Evolutionary conservation across 1,284 basidiomycete genomes (phyloP).

Genomic region (Sanguinoderma infundibulare): DNA sequence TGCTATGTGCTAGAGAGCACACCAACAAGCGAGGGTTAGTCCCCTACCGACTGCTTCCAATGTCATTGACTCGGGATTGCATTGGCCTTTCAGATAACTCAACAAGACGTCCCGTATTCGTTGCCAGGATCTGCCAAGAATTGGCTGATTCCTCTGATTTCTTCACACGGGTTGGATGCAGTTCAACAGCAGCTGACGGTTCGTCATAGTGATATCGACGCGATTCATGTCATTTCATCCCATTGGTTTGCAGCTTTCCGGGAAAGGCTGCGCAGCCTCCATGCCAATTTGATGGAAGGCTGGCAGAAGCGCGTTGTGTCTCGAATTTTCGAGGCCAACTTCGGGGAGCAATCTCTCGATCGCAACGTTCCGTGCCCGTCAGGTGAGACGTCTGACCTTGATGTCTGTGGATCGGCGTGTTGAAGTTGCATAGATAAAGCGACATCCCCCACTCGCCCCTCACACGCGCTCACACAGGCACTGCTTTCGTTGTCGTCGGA

Average conservation of each 20-base stretch:
- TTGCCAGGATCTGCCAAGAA: slow-evolving; percentile 45
- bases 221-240: background rate
- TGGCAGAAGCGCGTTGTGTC: slow-evolving; percentile 54
- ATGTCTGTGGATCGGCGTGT: background rate
- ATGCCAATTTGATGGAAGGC: slow-evolving; percentile 46
- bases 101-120: slow-evolving; percentile 41
- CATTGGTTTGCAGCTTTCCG: slow-evolving; percentile 46
- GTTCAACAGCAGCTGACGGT: slow-evolving; percentile 43
- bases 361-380: background rate
- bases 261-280: slow-evolving; percentile 40
- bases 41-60: slow-evolving; percentile 5
- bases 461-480: slow-evolving; percentile 55
- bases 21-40: slow-evolving; percentile 40
- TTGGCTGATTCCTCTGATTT: slow-evolving; percentile 10
- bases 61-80: background rate
- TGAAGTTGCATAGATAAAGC: slow-evolving; percentile 6
- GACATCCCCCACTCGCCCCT: slow-evolving; percentile 46
- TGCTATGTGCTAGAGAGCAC: slow-evolving; percentile 41
- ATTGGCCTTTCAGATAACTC: slow-evolving; percentile 13
- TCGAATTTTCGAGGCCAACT: slow-evolving; percentile 27
- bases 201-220: slow-evolving; percentile 13
- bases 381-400: background rate
- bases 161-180: slow-evolving; percentile 38
- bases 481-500: slow-evolving; percentile 58
- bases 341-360: background rate